A percentile compares a stretch with the other conserved stretches of the same genome.
Evolutionary conservation across 108 stramenopile species (phyloP).

Genomic region (Cyclostephanos tholiformis): DNA sequence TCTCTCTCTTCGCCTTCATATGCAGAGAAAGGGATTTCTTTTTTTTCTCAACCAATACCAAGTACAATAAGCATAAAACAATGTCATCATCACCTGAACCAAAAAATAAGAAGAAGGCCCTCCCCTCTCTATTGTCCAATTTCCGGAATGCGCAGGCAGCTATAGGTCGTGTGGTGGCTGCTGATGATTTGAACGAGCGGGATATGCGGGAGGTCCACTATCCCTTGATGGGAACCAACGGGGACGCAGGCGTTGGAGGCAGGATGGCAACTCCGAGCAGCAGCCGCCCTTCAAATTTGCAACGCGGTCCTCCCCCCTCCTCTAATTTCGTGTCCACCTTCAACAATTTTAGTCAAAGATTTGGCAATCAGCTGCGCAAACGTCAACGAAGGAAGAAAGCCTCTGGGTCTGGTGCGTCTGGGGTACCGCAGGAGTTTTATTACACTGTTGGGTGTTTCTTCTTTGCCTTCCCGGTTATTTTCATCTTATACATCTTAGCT

Average conservation of each 20-base stretch:
- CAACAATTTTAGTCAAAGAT: constrained; percentile 7
- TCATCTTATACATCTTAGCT: constrained; percentile 36
- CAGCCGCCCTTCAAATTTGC: constrained; percentile 12
- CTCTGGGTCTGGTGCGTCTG: constrained; percentile 21
- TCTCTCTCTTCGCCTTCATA: too few species aligned
- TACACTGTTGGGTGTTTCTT: constrained; percentile 35
- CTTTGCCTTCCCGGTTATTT: constrained; percentile 35
- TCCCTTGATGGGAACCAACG: constrained; percentile 19
- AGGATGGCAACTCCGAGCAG: background rate
- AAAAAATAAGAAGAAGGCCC: constrained; percentile 46
- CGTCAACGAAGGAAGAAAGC: constrained; percentile 16
- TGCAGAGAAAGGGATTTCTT: too few species aligned
- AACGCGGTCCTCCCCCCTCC: background rate
- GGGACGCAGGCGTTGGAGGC: background rate
- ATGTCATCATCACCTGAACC: constrained; percentile 16
- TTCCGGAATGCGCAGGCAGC: constrained; percentile 42
- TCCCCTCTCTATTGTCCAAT: constrained; percentile 43
- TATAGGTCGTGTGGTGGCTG: constrained; percentile 19
- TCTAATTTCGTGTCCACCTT: background rate
- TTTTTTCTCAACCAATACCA: too few species aligned
- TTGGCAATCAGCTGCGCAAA: constrained; percentile 24
- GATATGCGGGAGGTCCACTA: constrained; percentile 16
- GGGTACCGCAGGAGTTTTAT: constrained; percentile 29
- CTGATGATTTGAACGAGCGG: constrained; percentile 29
- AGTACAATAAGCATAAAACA: background rate